Evolutionary conservation across 1,139 yeast genomes (phyloP), one percentile per base, ranked within the genome.

Genomic region (Candida freyschussii): DNA sequence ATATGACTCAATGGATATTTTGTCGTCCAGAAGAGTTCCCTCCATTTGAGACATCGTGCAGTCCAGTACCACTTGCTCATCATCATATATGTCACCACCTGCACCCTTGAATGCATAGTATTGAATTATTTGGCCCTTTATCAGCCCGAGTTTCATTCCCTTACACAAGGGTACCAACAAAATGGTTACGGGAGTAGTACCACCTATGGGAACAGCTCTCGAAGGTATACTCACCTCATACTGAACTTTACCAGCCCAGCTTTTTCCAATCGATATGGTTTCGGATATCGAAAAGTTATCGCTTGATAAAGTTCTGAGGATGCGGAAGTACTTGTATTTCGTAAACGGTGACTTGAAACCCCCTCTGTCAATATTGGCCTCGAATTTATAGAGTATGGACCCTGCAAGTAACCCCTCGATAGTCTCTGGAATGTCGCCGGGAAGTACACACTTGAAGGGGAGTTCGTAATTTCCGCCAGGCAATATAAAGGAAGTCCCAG

Each of bases 401-500:
- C 79, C 84, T 26, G 73, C 67, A 29, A 64, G 56, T 37, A 79
- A 56, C 0, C 86, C 85, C 54, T 80, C 89, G 0, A 80, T 69
- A 0, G 87, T 75, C 43, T 79, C 89, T 2, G 80, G 71, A 1
- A 75, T 54, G 43, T 72, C 72, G 3, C 78, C 69, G 0, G 89
- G 87, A 10, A 81, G 53, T 13, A 59, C 57, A 6, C 72, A 63
- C 23, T 56, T 58, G 52, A 80, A 81, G 0, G 89, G 89, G 23
- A 81, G 54, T 41, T 72, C 75, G 48, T 80, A 80, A 49, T 78
- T 78, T 0, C 89, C 89, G 37, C 68, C 65, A 0, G 79, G 79
- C 19, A 80, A 58, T 11, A 68, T 55, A 47, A 69, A 76, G 10
- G 49, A 34, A 0, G 53, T 39, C 1, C 56, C 60, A 13, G 33